Evolutionary conservation across 148 eudicot genomes (phyloP), one percentile per base, ranked within the genome.

Genomic region (Spergularia bocconei): DNA sequence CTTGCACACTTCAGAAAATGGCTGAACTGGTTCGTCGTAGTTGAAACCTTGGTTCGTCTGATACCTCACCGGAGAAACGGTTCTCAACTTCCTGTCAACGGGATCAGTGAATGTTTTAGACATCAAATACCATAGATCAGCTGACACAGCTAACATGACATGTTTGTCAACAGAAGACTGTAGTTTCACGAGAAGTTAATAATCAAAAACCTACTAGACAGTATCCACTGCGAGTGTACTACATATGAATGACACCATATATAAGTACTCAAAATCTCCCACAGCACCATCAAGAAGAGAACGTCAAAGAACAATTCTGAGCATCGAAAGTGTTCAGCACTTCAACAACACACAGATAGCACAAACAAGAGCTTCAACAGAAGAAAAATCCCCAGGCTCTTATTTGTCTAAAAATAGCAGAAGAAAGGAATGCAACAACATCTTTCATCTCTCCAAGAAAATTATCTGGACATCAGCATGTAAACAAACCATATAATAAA

Each of bases 1-100:
- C 38, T 64, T 74, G 69, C 70, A 54, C 65, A 54, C 73, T 5
- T 83, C 79, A 83, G 64, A 83, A 80, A 70, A 61, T 15, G 23
- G 83, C 68, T 14, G 93, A 90, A 79, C 83, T 90, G 67, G 89
- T 86, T 82, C 93, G 84, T 44, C 93, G 80, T 50, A 90, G 86
- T 72, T 90, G 93, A 79, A 87, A 86, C 79, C 86, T 85, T 52
- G 82, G 80, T 78, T 83, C 84, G 16, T 80, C 70, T 54, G 80
- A 64, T 16, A 74, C 56, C 51, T 72, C 79, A 68, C 53, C 38
- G 3, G 63, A 67, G 73, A 79, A 52, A 55, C 77, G 47, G 17
- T 71, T 64, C 61, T 90, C 87, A 58, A 86, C 58, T 68, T 85
- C 91, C 93, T 90, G 79, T 29, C 69, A 44, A 44, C 47, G 60